Percentiles rank a stretch among this genome's conserved stretches.
phyloP scores from a whole-genome alignment of 2,329 filamentous ascomycete species.

The Seiridium cupressi region DNA sequence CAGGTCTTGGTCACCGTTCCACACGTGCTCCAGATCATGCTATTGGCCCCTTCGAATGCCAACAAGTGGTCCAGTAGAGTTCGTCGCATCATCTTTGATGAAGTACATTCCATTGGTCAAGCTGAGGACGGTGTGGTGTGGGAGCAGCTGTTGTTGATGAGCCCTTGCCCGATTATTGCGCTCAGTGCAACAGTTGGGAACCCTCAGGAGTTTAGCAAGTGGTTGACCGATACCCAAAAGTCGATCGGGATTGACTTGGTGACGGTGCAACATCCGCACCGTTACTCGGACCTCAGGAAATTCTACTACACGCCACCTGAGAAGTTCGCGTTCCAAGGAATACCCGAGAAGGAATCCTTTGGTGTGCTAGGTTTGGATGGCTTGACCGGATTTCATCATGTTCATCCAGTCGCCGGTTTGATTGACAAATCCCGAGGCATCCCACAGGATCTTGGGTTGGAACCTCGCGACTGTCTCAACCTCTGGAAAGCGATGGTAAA shows the following conservation, averaged over 20 bases:
- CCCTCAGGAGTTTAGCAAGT: constrained; percentile 65
- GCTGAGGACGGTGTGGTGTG: constrained; percentile 71
- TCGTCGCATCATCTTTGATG: constrained; percentile 78
- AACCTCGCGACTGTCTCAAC: constrained; percentile 67
- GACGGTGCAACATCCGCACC: constrained; percentile 65
- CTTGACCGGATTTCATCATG: constrained; percentile 20
- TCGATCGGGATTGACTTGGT: constrained; percentile 61
- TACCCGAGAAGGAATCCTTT: constrained; percentile 40
- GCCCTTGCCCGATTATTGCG: constrained; percentile 57
- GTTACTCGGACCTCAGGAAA: constrained; percentile 78
- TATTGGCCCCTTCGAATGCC: constrained; percentile 64
- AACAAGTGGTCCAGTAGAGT: constrained; percentile 63
- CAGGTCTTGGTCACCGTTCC: constrained; percentile 78
- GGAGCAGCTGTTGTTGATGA: constrained; percentile 4
- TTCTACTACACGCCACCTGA: constrained; percentile 60
- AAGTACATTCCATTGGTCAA: constrained; percentile 78
- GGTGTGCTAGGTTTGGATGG: constrained; percentile 44
- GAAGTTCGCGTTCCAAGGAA: constrained; percentile 48
- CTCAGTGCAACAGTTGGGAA: constrained; percentile 80
- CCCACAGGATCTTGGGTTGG: constrained; percentile 66
- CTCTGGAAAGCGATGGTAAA: constrained; percentile 65
- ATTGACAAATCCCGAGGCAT: constrained; percentile 59
- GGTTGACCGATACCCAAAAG: constrained; percentile 64
- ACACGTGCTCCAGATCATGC: constrained; percentile 76
- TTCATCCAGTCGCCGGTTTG: constrained; percentile 67